These are phyloP conservation scores for Allium sativum DNA, from an alignment of 106 monocot species.

Conservation along the genomic window DNA sequence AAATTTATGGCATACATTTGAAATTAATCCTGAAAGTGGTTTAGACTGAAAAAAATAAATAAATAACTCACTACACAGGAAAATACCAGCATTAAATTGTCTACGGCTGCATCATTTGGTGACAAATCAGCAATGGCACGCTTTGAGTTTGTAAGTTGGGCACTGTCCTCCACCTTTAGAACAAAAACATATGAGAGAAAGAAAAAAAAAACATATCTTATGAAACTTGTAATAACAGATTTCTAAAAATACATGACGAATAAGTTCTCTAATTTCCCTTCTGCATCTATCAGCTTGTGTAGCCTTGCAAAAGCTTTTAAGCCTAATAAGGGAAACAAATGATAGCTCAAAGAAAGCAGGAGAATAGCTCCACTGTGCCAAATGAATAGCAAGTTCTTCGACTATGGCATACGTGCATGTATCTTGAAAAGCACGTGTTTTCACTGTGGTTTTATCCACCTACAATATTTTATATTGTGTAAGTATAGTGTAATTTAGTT, in stretches of 20 bases:
- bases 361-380: slow-evolving; percentile 85
- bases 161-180: slow-evolving; percentile 62
- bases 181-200: neutral
- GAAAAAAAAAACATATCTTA: neutral
- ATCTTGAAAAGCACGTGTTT: slow-evolving; percentile 88
- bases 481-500: too few relatives aligned
- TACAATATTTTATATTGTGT: too few relatives aligned
- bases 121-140: slow-evolving; percentile 42
- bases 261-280: slow-evolving; percentile 71
- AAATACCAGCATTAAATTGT: too few relatives aligned
- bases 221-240: neutral
- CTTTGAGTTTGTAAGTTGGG: slow-evolving; percentile 47
- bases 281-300: slow-evolving; percentile 53
- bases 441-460: slow-evolving; percentile 75
- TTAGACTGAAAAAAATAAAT: too few relatives aligned
- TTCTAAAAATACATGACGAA: slow-evolving; percentile 50
- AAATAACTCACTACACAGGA: too few relatives aligned
- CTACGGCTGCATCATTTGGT: slow-evolving; percentile 46
- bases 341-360: slow-evolving; percentile 88
- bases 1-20: too few relatives aligned
- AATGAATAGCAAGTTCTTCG: slow-evolving; percentile 87
- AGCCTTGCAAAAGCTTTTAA: slow-evolving; percentile 73
- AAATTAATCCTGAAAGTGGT: too few relatives aligned
- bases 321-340: slow-evolving; percentile 61
- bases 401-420: slow-evolving; percentile 61